Conservation (phyloP, 306 rosid genomes). For the Begonia fuchsioides region DNA sequence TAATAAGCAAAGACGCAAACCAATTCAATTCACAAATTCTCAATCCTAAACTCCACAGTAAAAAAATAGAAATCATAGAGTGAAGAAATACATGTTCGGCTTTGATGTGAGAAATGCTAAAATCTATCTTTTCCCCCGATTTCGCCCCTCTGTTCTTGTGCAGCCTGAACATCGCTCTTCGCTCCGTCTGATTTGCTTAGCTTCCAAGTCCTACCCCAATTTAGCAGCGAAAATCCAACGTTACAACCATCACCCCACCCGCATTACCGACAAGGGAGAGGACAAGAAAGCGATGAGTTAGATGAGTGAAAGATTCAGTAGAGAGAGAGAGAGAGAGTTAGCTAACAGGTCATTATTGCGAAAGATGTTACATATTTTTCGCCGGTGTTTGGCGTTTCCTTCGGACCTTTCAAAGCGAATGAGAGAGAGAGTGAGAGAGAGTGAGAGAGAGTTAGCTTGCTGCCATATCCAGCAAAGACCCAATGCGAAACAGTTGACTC, state of each 20-base stretch:
- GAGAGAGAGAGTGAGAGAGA: slow-evolving; percentile 12
- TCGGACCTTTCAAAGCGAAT: slow-evolving; percentile 3
- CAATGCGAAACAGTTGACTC: no score
- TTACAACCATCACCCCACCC: slow-evolving; percentile 22
- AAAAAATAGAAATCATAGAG: background rate
- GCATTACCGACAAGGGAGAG: slow-evolving; percentile 44
- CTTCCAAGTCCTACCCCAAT: slow-evolving; percentile 7
- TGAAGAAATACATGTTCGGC: slow-evolving; percentile 20
- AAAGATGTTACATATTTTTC: slow-evolving; percentile 43
- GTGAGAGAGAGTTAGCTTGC: background rate
- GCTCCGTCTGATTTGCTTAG: slow-evolving; percentile 4
- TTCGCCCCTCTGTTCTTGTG: slow-evolving; percentile 42
- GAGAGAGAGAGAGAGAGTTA: slow-evolving; percentile 24
- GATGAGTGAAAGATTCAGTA: slow-evolving; percentile 13
- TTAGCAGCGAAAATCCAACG: slow-evolving; percentile 2
- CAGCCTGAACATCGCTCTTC: slow-evolving; percentile 51
- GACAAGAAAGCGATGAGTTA: slow-evolving; percentile 13
- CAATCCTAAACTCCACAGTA: background rate
- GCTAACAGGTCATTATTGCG: slow-evolving; percentile 65
- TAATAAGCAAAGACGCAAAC: background rate
- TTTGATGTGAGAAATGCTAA: slow-evolving; percentile 24
- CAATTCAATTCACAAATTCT: background rate
- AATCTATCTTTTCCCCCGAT: slow-evolving; percentile 36
- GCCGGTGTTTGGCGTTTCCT: slow-evolving; percentile 27
- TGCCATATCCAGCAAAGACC: no score